Evolutionary conservation across 2,329 filamentous ascomycete species (phyloP).

Genomic region (Colletotrichum tabaci): DNA sequence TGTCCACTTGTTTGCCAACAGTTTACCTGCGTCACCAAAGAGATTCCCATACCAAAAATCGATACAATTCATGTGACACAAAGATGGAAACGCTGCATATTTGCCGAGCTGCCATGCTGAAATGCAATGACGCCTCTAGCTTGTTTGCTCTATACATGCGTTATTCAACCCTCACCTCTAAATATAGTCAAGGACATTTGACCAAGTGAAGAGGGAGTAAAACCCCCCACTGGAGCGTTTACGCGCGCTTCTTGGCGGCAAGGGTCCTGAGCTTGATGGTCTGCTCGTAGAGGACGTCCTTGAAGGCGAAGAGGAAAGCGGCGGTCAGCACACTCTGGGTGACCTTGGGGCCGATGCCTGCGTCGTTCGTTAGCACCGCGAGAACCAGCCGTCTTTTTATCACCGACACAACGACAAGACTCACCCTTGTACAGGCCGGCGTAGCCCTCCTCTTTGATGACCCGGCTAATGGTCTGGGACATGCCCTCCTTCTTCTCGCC

Average conservation of each 20-base stretch:
- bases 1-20: slow-evolving; percentile 20
- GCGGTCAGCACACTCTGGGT: slow-evolving; percentile 97
- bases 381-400: neutral
- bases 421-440: slow-evolving; percentile 88
- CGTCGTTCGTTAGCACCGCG: slow-evolving; percentile 40
- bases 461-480: slow-evolving; percentile 81
- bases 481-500: slow-evolving; percentile 86
- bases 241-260: slow-evolving; percentile 56
- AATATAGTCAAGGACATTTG: neutral
- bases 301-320: slow-evolving; percentile 97
- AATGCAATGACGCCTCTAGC: slow-evolving; percentile 25
- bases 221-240: neutral
- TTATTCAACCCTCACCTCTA: slow-evolving; percentile 17
- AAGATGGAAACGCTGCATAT: slow-evolving; percentile 10
- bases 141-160: slow-evolving; percentile 31
- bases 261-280: slow-evolving; percentile 75
- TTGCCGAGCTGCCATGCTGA: slow-evolving; percentile 28
- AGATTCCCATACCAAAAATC: slow-evolving; percentile 24
- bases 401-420: neutral
- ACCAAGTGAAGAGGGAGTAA: slow-evolving; percentile 45
- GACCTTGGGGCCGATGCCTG: slow-evolving; percentile 95
- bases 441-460: slow-evolving; percentile 92
- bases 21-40: slow-evolving; percentile 13
- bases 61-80: slow-evolving; percentile 18
- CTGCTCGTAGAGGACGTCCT: slow-evolving; percentile 93